Evolutionary conservation across 2,329 filamentous ascomycete species (phyloP), one percentile per base, ranked within the genome.

Genomic region (Sclerotinia borealis): DNA sequence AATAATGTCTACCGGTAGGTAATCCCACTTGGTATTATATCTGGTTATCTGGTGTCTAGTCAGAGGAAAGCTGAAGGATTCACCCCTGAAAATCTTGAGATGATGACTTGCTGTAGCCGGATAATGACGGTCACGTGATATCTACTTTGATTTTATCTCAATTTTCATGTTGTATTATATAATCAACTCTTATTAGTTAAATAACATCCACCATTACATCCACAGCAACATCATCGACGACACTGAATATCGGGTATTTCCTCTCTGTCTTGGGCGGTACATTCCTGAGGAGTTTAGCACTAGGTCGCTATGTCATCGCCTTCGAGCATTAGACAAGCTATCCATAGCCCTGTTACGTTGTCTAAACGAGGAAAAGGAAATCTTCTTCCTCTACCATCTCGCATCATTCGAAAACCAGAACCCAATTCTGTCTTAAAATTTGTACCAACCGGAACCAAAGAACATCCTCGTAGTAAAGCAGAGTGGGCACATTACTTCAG

Each of bases 211-310:
- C 37, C 37, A 39, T 9, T 39, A 17, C 9, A 39, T 39, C 37
- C 17, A 39, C 17, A 9, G 37, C 37, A 9, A 39, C 17, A 39
- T 9, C 9, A 39, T 17, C 9, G 17, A 39, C 1, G 17, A 39
- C 37, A 39, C 17, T 91, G 79, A 95, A 95, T 70, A 83, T 93
- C 19, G 91, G 91, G 15, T 95, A 95, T 74, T 93, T 93, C 75
- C 76, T 92, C 62, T 92, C 90, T 0, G 83, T 93, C n/a, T 81
- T 96, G 13, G 88, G 80, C 5, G 89, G 89, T 17, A 84, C 89
- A 1, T 97, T 98, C 72, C 73, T 96, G n/a, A 93, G 93, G 29
- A 95, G 95, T 74, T 77, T 98, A 9, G 67, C 67, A 17, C 58
- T 75, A n/a, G 73, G 73, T 31, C 67, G 73, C 54, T 75, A 73